Evolutionary conservation across 208 protist species (phyloP), one percentile per base, ranked within the genome.

Genomic region (Histomonas meleagridis): DNA sequence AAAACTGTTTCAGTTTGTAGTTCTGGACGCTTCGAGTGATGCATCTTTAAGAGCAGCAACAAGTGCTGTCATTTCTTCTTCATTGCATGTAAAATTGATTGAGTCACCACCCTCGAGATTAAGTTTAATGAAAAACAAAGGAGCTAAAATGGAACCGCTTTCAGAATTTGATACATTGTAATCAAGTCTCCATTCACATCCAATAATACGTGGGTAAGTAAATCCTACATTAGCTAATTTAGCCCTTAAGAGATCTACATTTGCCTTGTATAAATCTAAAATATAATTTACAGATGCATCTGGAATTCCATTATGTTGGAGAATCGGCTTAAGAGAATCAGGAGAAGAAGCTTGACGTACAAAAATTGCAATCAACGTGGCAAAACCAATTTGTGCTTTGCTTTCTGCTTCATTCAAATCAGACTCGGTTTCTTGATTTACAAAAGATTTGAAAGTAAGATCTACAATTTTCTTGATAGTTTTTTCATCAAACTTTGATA

Each of bases 51-150:
- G 55, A 55, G 76, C 43, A 55, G 21, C 46, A 28, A 86, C 76
- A 12, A 86, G 46, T 14, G 76, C 43, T 12, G 76, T 86, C 76
- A 86, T 86, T 86, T 86, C 76, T 86, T 86, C 76, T 86, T 86
- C 76, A 28, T 23, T 86, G 76, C 76, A 86, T 55, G 76, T 38
- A 35, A 86, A 86, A 38, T 86, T 28, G 5, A 86, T 43, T 48
- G 43, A 23, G 4, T 43, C 18, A 5, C 76, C 76, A 21, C 76
- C 76, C 28, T 86, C 76, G 43, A 86, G 23, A 55, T 55, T 14
- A 32, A 86, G 38, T 53, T 86, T 12, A 28, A 86, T n/a, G 38
- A 86, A 86, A 28, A 86, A 86, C 10, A 32, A 55, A 38, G 76
- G 76, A 14, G 32, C 18, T 2, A 55, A 55, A 35, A 86, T 26